Evolutionary conservation across 2,329 filamentous ascomycete genomes (phyloP), one percentile per base, ranked within the genome.

Genomic region (Amauroascus verrucosus): DNA sequence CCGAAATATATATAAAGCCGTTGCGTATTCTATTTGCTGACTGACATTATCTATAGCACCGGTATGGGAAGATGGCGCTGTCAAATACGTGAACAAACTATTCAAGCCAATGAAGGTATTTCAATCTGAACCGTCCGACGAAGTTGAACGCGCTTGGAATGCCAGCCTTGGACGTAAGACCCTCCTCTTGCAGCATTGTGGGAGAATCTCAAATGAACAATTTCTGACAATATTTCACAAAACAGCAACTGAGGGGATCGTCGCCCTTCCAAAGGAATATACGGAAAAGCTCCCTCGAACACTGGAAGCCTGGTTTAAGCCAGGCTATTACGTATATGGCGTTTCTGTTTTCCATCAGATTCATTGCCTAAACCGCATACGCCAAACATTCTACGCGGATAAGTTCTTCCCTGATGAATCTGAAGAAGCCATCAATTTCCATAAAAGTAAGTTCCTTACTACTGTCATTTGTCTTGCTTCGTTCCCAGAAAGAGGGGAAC

Each of bases 301-400:
- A 5, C 37, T 53, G 20, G 54, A 56, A 35, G 43, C 54, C 9
- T 55, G 45, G 32, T 32, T 45, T 22, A 54, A 54, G 8, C 38
- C 24, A 11, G 56, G 41, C 11, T 30, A 54, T 18, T 56, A 51
- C 30, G 49, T 57, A 33, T 57, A 58, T 45, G 56, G 54, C 18
- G 45, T 58, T 16, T 53, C 40, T 32, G 50, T 58, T 20, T 58
- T 49, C 18, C 54, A 56, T 38, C 56, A 58, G 20, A 28, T 58
- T 22, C 56, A 56, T 32, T 58, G 54, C 48, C 43, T 58, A n/a
- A 56, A 58, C 30, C 51, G 54, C 8, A 54, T 58, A 49, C 56
- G 56, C 22, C 50, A 54, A 26, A 38, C 51, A 4, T 58, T 58
- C 43, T 55, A 58, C 35, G 24, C 54, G 5, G 48, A 55, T 18